phyloP scores from a whole-genome alignment of 768 basidiomycete species.

The Boletus sp. region DNA sequence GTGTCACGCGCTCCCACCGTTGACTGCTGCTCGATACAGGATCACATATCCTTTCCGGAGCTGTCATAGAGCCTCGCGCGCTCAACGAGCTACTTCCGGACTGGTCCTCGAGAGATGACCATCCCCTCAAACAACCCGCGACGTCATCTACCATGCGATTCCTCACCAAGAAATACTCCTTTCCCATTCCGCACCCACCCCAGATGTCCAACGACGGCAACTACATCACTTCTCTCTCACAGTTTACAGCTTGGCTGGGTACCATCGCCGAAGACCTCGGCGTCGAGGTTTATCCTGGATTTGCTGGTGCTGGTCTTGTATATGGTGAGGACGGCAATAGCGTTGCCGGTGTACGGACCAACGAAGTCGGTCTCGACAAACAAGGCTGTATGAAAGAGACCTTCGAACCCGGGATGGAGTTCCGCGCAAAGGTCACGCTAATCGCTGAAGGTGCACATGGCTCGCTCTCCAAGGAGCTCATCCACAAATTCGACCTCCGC shows the following conservation, averaged over 20 bases:
- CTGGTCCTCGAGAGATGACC: slow-evolving; percentile 65
- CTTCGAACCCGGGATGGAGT: slow-evolving; percentile 97
- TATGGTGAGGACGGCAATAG: slow-evolving; percentile 50
- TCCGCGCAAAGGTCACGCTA: slow-evolving; percentile 87
- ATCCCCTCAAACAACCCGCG: slow-evolving; percentile 81
- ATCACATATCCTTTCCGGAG: slow-evolving; percentile 92
- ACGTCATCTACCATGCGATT: slow-evolving; percentile 82
- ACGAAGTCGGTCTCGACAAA: slow-evolving; percentile 90
- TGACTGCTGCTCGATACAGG: slow-evolving; percentile 45
- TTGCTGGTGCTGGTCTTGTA: slow-evolving; percentile 85
- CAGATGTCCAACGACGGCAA: slow-evolving; percentile 97
- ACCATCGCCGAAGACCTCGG: slow-evolving; percentile 81
- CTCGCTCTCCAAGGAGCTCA: slow-evolving; percentile 77
- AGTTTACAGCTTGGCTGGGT: slow-evolving; percentile 87
- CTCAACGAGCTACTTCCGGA: slow-evolving; percentile 87
- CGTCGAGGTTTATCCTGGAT: slow-evolving; percentile 96
- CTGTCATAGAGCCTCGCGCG: slow-evolving; percentile 90
- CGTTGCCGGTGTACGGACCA: slow-evolving; percentile 76
- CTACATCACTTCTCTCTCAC: slow-evolving; percentile 87
- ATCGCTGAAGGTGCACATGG: slow-evolving; percentile 97
- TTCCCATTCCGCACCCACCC: slow-evolving; percentile 93
- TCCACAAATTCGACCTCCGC: slow-evolving; percentile 72
- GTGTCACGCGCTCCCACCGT: background rate
- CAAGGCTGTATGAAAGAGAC: slow-evolving; percentile 73
- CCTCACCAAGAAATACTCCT: slow-evolving; percentile 62